These are phyloP conservation scores for Ulota crispa DNA, from an alignment of 225 moss, liverwort and hornwort species.

Conservation along the genomic window DNA sequence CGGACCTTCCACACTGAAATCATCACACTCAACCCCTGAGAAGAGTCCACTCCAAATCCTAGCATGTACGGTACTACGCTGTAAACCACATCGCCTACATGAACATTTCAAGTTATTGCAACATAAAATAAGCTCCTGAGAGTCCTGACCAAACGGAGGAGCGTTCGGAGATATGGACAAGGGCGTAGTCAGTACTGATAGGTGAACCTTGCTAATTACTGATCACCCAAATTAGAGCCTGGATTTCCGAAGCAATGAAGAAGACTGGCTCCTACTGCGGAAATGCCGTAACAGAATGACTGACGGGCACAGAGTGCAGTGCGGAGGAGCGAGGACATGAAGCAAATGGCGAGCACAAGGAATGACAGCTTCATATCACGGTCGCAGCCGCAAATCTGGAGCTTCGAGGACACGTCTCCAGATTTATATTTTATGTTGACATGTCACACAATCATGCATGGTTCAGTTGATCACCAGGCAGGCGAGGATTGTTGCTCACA, in stretches of 20 bases:
- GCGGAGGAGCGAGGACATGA: conserved; percentile 11
- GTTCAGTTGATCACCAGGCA: not conserved
- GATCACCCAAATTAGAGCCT: too few species aligned
- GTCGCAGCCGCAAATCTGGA: conserved; percentile 24
- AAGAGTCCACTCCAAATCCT: not conserved
- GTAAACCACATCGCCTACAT: not conserved
- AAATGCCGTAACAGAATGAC: not conserved
- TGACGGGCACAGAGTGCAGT: not conserved
- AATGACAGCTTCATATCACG: conserved; percentile 10
- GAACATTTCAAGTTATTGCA: not conserved
- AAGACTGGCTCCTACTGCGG: not conserved
- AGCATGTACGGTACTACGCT: not conserved
- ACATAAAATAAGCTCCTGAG: not conserved
- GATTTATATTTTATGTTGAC: conserved; percentile 11
- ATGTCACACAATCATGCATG: conserved; percentile 19
- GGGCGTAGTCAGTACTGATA: too few species aligned
- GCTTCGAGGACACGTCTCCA: conserved; percentile 40
- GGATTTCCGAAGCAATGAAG: too few species aligned
- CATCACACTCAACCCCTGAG: not conserved
- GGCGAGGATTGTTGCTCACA: conserved; percentile 8
- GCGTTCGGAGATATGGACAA: not conserved
- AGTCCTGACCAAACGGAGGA: too few species aligned
- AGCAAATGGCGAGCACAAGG: conserved; percentile 7
- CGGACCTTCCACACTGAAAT: not conserved
- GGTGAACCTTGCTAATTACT: too few species aligned